phyloP scores from a whole-genome alignment of 2,329 filamentous ascomycete genomes.

The Didymella pomorum region DNA sequence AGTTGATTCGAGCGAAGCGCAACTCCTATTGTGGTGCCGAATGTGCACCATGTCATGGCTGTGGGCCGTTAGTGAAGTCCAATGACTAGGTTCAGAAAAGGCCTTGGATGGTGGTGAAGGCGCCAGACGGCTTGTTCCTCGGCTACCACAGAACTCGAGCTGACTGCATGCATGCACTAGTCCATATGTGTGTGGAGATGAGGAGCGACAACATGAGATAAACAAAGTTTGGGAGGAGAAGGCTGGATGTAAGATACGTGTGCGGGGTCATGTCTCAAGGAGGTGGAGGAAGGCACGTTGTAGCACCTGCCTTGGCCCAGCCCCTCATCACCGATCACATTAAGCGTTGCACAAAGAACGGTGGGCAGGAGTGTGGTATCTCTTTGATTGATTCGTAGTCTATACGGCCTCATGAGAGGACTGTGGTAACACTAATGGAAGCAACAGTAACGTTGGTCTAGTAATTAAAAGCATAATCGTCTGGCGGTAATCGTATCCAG shows the following conservation, averaged over 20 bases:
- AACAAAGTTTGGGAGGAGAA: slow-evolving; percentile 3
- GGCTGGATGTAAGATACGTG: slow-evolving; percentile 3
- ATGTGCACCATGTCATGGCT: slow-evolving; percentile 1
- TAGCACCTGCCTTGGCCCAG: slow-evolving; percentile 1
- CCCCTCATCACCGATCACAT: slow-evolving; percentile 1
- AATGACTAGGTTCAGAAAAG: slow-evolving; percentile 1
- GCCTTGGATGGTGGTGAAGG: not conserved
- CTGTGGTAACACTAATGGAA: slow-evolving; percentile 12
- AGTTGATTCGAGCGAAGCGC: slow-evolving; percentile 2
- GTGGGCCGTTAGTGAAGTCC: slow-evolving; percentile 3
- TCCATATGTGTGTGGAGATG: slow-evolving; percentile 1
- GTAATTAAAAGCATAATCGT: slow-evolving; percentile 22
- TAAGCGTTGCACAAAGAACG: not conserved
- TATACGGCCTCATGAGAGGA: slow-evolving; percentile 17
- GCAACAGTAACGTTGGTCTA: slow-evolving; percentile 21
- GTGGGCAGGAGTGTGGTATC: slow-evolving; percentile 7
- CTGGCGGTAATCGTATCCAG: slow-evolving; percentile 10
- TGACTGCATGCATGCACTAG: slow-evolving; percentile 16
- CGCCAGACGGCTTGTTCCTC: not conserved
- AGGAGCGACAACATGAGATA: slow-evolving; percentile 11
- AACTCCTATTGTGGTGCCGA: slow-evolving; percentile 3
- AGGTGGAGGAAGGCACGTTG: slow-evolving; percentile 2
- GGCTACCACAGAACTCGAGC: not conserved
- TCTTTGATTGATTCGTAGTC: slow-evolving; percentile 22
- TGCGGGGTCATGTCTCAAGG: slow-evolving; percentile 10